phyloP scores from a whole-genome alignment of 148 eudicot genomes.

The Nepenthes gracilis region DNA sequence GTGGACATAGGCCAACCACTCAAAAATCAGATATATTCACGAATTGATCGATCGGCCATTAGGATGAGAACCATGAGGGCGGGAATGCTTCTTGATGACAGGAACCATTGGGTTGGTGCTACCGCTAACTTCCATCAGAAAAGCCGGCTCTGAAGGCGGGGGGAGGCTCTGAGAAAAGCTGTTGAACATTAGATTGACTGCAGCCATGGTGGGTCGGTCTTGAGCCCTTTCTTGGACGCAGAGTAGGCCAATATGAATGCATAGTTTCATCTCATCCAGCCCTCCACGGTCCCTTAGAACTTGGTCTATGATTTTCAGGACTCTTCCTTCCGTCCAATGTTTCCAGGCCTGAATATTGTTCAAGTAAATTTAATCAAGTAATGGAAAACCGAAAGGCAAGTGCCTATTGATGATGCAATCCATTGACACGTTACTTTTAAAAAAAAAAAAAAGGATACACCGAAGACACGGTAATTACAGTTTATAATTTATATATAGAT shows the following conservation, averaged over 20 bases:
- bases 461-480: too few relatives aligned
- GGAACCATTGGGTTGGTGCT: neutral
- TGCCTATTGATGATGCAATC: too few relatives aligned
- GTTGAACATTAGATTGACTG: conserved; percentile 4
- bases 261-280: neutral
- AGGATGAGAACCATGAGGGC: too few relatives aligned
- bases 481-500: too few relatives aligned
- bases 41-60: too few relatives aligned
- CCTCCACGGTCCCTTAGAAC: neutral
- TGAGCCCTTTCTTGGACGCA: conserved; percentile 11
- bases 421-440: too few relatives aligned
- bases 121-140: neutral
- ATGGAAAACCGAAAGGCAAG: too few relatives aligned
- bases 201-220: conserved; percentile 10
- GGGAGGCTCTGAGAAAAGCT: neutral
- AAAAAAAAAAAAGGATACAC: too few relatives aligned
- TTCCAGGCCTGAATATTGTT: conserved; percentile 20
- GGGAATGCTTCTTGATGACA: too few relatives aligned
- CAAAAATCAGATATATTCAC: too few relatives aligned
- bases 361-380: neutral
- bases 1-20: too few relatives aligned
- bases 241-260: conserved; percentile 13
- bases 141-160: neutral
- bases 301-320: conserved; percentile 12
- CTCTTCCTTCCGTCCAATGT: conserved; percentile 10